phyloP scores from a whole-genome alignment of 139 green algal species.

The Closterium sp. region DNA sequence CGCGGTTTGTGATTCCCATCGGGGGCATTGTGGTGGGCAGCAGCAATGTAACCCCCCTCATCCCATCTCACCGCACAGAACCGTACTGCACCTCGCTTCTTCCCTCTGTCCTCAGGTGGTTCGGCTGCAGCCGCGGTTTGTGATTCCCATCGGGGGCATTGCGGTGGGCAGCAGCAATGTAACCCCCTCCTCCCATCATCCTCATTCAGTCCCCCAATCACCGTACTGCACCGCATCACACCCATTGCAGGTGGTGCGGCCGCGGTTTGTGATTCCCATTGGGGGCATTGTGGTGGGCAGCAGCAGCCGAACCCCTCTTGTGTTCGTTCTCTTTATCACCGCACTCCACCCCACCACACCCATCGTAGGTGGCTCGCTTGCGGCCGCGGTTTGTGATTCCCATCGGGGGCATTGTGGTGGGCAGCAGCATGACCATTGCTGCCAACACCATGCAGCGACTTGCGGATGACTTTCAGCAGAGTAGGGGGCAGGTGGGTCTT shows the following conservation, averaged over 20 bases:
- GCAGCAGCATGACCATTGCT: slow-evolving; percentile 37
- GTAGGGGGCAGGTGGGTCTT: too few species aligned
- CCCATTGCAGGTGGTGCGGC: slow-evolving; percentile 6
- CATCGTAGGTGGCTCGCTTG: not conserved
- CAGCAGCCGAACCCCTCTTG: not conserved
- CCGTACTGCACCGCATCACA: too few species aligned
- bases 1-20: slow-evolving; percentile 44
- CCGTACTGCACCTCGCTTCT: not conserved
- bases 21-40: slow-evolving; percentile 16
- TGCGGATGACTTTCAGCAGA: too few species aligned
- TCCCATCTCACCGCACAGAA: too few species aligned
- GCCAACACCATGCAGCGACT: too few species aligned
- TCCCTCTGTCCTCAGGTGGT: not conserved
- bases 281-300: slow-evolving; percentile 25
- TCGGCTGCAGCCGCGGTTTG: slow-evolving; percentile 10
- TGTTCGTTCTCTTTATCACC: not conserved
- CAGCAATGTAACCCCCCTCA: not conserved
- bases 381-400: slow-evolving; percentile 36
- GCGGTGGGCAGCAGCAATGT: slow-evolving; percentile 28
- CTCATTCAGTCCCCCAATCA: too few species aligned
- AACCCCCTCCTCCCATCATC: too few species aligned
- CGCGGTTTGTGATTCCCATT: slow-evolving; percentile 44
- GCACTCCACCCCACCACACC: not conserved
- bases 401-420: slow-evolving; percentile 36
- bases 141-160: slow-evolving; percentile 45